Conservation (phyloP, 2,329 filamentous ascomycete genomes). For the Talaromyces sp. region DNA sequence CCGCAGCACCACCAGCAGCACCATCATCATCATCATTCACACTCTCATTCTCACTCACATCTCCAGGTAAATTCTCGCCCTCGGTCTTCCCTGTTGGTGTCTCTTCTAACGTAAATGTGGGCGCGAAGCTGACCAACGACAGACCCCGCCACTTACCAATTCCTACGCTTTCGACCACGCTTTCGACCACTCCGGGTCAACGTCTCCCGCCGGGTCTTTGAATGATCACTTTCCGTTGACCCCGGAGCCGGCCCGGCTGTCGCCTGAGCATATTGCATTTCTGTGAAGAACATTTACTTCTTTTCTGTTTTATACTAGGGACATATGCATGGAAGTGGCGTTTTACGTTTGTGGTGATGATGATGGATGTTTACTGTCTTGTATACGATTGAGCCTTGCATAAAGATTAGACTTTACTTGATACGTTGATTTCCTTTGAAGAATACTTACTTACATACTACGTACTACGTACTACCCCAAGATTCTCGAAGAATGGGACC, state of each 20-base stretch:
- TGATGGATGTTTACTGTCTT: background rate
- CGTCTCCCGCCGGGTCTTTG: constrained; percentile 34
- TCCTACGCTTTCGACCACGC: constrained; percentile 34
- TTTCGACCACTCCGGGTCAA: constrained; percentile 36
- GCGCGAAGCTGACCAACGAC: constrained; percentile 15
- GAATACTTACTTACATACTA: too few species aligned
- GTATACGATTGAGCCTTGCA: background rate
- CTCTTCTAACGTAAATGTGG: constrained; percentile 3
- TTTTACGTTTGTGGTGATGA: background rate
- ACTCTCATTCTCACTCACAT: constrained; percentile 21
- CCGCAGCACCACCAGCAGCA: constrained; percentile 14
- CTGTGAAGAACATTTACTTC: background rate
- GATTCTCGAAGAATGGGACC: background rate
- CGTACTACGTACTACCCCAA: background rate
- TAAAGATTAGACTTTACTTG: background rate
- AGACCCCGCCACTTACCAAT: constrained; percentile 34
- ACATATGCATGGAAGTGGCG: background rate
- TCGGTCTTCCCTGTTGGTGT: constrained; percentile 7
- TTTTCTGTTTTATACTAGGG: background rate
- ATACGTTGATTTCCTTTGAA: too few species aligned
- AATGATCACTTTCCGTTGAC: constrained; percentile 34
- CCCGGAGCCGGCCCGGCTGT: constrained; percentile 35
- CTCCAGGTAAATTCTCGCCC: constrained; percentile 40
- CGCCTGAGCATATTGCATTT: constrained; percentile 22
- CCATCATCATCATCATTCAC: constrained; percentile 9